phyloP scores from a whole-genome alignment of 164 flowering plant genomes.

The Dillenia suffruticosa region DNA sequence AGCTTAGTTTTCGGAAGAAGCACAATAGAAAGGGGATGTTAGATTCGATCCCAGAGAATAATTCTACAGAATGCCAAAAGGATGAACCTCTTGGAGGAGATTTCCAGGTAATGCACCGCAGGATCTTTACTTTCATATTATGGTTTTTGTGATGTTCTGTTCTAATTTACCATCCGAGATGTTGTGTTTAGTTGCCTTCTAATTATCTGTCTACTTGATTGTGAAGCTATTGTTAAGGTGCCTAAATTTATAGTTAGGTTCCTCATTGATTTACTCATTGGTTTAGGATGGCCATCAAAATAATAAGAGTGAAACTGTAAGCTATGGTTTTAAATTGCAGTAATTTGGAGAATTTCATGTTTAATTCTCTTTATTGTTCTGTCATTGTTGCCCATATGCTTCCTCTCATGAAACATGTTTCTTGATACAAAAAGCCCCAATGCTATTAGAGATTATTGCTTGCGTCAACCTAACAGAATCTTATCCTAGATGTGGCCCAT shows the following conservation, averaged over 20 bases:
- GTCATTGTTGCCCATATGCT: slow-evolving; percentile 20
- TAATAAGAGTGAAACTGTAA: no score
- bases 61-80: slow-evolving; percentile 40
- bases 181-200: background rate
- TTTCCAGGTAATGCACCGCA: slow-evolving; percentile 48
- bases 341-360: background rate
- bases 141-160: background rate
- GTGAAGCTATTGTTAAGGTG: no score
- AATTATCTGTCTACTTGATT: no score
- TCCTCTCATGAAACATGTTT: slow-evolving; percentile 34
- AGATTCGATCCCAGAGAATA: slow-evolving; percentile 75
- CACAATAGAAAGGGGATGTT: slow-evolving; percentile 45
- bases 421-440: slow-evolving; percentile 16
- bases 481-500: slow-evolving; percentile 42
- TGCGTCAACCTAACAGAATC: slow-evolving; percentile 19
- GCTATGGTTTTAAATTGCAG: no score
- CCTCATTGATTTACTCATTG: background rate
- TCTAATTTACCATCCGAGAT: background rate
- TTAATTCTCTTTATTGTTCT: slow-evolving; percentile 10
- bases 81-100: slow-evolving; percentile 34
- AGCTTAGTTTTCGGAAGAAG: slow-evolving; percentile 54
- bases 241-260: background rate
- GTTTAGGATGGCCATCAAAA: background rate
- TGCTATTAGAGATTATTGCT: slow-evolving; percentile 12
- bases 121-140: background rate